These are phyloP conservation scores for Leccinum huronense DNA, from an alignment of 1,284 basidiomycete species.

Conservation along the genomic window DNA sequence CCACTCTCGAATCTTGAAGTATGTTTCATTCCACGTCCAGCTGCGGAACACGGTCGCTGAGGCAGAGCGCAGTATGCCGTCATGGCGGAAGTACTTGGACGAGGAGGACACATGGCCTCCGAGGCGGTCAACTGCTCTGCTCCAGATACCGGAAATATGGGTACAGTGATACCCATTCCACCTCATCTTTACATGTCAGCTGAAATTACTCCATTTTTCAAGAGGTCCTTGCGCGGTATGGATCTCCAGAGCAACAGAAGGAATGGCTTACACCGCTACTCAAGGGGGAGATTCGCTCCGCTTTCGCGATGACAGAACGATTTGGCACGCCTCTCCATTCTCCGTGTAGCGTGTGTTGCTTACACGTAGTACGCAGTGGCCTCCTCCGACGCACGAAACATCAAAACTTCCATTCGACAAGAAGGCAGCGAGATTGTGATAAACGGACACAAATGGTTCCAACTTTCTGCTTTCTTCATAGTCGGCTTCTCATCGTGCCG, in stretches of 20 bases:
- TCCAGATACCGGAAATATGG: constrained; percentile 96
- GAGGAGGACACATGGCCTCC: constrained; percentile 77
- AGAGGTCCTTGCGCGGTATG: constrained; percentile 96
- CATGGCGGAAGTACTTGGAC: constrained; percentile 93
- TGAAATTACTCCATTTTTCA: constrained; percentile 32
- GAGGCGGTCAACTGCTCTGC: constrained; percentile 91
- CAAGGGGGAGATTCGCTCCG: constrained; percentile 90
- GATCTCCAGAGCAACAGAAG: constrained; percentile 84
- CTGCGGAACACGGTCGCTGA: constrained; percentile 7
- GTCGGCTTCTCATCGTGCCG: constrained; percentile 14
- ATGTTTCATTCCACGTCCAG: constrained; percentile 18
- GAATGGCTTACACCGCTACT: constrained; percentile 88
- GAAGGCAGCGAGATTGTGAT: constrained; percentile 91
- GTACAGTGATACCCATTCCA: constrained; percentile 41
- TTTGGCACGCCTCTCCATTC: constrained; percentile 54
- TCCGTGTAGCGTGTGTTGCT: constrained; percentile 1
- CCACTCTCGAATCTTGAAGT: constrained; percentile 92
- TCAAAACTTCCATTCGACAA: constrained; percentile 82
- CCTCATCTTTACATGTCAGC: constrained; percentile 5
- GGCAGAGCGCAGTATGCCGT: constrained; percentile 74
- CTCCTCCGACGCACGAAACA: constrained; percentile 96
- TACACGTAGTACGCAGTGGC: constrained; percentile 56
- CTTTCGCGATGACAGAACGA: constrained; percentile 94
- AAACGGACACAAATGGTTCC: constrained; percentile 94
- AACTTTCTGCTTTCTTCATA: not conserved